A percentile compares a stretch with the other conserved stretches of the same genome.
Conservation (phyloP, 2,329 filamentous ascomycete species). For the Rhytidhysteron rufulum region DNA sequence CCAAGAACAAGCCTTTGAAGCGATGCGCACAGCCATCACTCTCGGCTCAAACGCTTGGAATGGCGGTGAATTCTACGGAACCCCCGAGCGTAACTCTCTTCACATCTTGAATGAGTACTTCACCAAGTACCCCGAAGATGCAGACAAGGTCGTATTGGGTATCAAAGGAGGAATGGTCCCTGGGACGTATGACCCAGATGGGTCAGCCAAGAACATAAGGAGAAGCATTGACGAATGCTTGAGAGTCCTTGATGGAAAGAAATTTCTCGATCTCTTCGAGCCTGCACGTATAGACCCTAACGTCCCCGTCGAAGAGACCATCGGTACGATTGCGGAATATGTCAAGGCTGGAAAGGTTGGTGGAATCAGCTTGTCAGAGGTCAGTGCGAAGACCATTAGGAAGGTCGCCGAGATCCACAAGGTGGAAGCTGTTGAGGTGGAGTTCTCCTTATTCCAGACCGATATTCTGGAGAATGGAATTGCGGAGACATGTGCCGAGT, state of each 20-base stretch:
- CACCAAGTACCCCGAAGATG: conserved; percentile 48
- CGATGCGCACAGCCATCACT: conserved; percentile 42
- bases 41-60: conserved; percentile 48
- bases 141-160: conserved; percentile 47
- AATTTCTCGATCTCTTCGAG: conserved; percentile 48
- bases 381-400: conserved; percentile 43
- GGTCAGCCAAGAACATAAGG: conserved; percentile 37
- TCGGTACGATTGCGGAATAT: conserved; percentile 38
- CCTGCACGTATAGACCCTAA: conserved; percentile 43
- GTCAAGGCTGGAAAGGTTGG: conserved; percentile 42
- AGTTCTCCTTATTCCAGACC: conserved; percentile 56
- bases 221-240: conserved; percentile 46
- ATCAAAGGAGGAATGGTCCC: conserved; percentile 46
- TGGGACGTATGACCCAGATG: conserved; percentile 35
- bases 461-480: conserved; percentile 58
- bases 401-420: conserved; percentile 51
- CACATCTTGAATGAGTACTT: conserved; percentile 51
- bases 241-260: conserved; percentile 43
- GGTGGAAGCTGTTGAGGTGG: conserved; percentile 58
- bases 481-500: conserved; percentile 54
- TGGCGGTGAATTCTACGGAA: conserved; percentile 48
- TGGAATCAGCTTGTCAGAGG: conserved; percentile 45
- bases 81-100: conserved; percentile 44
- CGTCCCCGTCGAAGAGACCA: conserved; percentile 43
- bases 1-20: conserved; percentile 37